phyloP scores from a whole-genome alignment of 1,139 yeast genomes.

The Nadsonia starkeyi-henricii region DNA sequence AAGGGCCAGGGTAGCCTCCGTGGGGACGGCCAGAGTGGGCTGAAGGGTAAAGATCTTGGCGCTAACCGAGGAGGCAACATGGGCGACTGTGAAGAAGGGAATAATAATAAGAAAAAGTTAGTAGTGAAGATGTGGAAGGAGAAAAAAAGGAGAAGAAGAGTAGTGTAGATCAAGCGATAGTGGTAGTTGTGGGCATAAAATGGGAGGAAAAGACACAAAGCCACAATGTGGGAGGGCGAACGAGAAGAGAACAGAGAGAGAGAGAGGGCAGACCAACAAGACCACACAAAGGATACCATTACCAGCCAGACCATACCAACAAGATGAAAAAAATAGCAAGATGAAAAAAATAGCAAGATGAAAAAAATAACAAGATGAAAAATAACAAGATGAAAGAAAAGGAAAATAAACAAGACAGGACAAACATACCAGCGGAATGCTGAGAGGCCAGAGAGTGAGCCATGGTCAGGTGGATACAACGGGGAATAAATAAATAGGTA shows the following conservation, averaged over 20 bases:
- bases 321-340: not conserved
- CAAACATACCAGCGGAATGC: slow-evolving; percentile 1
- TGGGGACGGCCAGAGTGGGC: slow-evolving; percentile 34
- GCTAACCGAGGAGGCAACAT: slow-evolving; percentile 18
- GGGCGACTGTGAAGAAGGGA: slow-evolving; percentile 15
- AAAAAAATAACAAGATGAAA: slow-evolving; percentile 1
- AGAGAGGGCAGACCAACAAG: no score
- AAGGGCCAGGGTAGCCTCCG: slow-evolving; percentile 22
- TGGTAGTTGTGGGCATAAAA: no score
- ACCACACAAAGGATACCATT: no score
- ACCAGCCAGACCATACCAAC: no score
- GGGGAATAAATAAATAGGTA: slow-evolving; percentile 1
- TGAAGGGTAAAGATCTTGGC: slow-evolving; percentile 32
- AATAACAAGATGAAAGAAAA: not conserved
- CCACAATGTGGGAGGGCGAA: no score
- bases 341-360: not conserved
- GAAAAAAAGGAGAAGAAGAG: slow-evolving; percentile 1
- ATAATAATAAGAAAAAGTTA: no score
- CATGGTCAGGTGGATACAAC: slow-evolving; percentile 1
- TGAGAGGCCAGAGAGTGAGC: slow-evolving; percentile 4
- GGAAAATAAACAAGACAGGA: slow-evolving; percentile 1
- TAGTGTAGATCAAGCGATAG: not conserved
- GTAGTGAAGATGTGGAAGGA: not conserved
- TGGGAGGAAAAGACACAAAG: no score
- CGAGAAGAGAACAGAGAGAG: no score